Percentiles rank a stretch among this genome's conserved stretches.
These are phyloP conservation scores for Hanseniaspora lachancei DNA, from an alignment of 805 yeast genomes.

Conservation along the genomic window DNA sequence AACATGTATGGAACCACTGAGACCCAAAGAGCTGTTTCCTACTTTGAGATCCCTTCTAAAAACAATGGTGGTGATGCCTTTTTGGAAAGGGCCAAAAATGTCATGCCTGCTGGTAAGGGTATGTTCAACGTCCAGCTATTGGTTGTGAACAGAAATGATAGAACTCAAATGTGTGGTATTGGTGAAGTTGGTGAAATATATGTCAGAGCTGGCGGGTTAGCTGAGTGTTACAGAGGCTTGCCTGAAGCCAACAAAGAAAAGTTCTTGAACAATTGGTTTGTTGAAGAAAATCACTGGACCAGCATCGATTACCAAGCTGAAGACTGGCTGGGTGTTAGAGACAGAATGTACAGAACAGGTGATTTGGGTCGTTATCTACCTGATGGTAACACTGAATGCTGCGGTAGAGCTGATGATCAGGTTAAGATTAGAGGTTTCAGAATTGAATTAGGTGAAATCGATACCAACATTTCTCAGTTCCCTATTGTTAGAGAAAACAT, in stretches of 20 bases:
- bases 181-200: constrained; percentile 99
- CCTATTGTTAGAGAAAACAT: constrained; percentile 83
- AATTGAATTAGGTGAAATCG: constrained; percentile 95
- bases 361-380: constrained; percentile 94
- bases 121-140: constrained; percentile 89
- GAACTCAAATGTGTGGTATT: constrained; percentile 86
- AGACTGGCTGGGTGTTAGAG: constrained; percentile 86
- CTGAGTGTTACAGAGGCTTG: constrained; percentile 87
- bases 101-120: constrained; percentile 97
- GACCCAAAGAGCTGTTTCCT: constrained; percentile 96
- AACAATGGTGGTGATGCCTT: constrained; percentile 48
- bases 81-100: constrained; percentile 75
- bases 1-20: constrained; percentile 99
- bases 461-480: constrained; percentile 91
- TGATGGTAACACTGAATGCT: constrained; percentile 94
- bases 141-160: constrained; percentile 82
- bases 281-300: constrained; percentile 50
- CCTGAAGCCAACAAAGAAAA: constrained; percentile 82
- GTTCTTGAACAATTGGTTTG: constrained; percentile 86
- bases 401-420: constrained; percentile 98
- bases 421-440: constrained; percentile 97
- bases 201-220: constrained; percentile 94
- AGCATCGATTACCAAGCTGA: constrained; percentile 39
- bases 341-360: constrained; percentile 91
- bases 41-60: constrained; percentile 72